These are phyloP conservation scores for Lactarius hengduanensis DNA, from an alignment of 768 basidiomycete species.

Conservation along the genomic window DNA sequence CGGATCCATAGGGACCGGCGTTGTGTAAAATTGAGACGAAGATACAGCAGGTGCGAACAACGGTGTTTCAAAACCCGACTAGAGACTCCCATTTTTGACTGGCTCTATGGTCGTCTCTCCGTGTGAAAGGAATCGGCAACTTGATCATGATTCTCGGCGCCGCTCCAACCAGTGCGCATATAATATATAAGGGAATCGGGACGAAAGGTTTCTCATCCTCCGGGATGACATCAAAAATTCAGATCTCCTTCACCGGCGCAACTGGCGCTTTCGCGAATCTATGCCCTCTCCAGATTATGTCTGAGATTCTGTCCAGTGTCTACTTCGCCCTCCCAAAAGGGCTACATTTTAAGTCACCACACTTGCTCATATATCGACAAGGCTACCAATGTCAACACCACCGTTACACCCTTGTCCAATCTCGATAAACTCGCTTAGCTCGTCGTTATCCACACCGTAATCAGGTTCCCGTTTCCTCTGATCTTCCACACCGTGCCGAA, in stretches of 20 bases:
- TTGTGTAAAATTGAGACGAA: neutral
- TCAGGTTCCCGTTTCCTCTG: neutral
- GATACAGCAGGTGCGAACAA: neutral
- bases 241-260: slow-evolving; percentile 20
- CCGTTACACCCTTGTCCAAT: slow-evolving; percentile 45
- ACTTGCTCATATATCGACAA: slow-evolving; percentile 46
- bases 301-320: slow-evolving; percentile 43
- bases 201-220: neutral
- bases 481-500: slow-evolving; percentile 7
- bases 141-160: neutral
- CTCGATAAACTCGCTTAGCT: slow-evolving; percentile 39
- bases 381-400: slow-evolving; percentile 36
- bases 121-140: neutral
- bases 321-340: slow-evolving; percentile 40
- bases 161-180: neutral
- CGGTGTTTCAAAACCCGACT: neutral
- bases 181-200: neutral
- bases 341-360: slow-evolving; percentile 42
- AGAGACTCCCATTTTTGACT: neutral
- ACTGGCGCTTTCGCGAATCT: slow-evolving; percentile 9
- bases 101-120: neutral
- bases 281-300: slow-evolving; percentile 42
- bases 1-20: neutral
- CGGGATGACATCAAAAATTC: slow-evolving; percentile 9
- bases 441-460: slow-evolving; percentile 43